These are phyloP conservation scores for Xylariaceae sp. DNA, from an alignment of 2,329 filamentous ascomycete genomes.

Conservation along the genomic window DNA sequence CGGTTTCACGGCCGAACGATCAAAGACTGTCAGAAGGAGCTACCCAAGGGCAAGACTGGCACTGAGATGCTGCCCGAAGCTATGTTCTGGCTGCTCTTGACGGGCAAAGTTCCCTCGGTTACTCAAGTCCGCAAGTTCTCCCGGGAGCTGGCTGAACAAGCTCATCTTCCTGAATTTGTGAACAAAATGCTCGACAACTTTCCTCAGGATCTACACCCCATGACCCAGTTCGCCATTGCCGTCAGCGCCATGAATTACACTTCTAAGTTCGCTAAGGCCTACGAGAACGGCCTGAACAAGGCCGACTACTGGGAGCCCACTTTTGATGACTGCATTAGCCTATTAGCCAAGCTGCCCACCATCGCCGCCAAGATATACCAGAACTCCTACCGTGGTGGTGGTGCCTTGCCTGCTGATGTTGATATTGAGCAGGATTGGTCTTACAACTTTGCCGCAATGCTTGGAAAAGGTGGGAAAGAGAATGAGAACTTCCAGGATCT, in stretches of 20 bases:
- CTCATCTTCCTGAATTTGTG: slow-evolving; percentile 81
- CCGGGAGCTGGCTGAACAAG: slow-evolving; percentile 85
- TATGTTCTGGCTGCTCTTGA: slow-evolving; percentile 99
- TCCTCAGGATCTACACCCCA: slow-evolving; percentile 89
- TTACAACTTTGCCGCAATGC: slow-evolving; percentile 97
- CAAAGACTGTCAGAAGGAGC: slow-evolving; percentile 92
- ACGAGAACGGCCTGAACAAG: slow-evolving; percentile 90
- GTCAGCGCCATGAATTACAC: slow-evolving; percentile 96
- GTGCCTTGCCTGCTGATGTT: slow-evolving; percentile 74
- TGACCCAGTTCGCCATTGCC: slow-evolving; percentile 96
- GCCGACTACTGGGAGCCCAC: slow-evolving; percentile 99
- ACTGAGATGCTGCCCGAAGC: slow-evolving; percentile 98
- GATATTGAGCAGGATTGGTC: slow-evolving; percentile 93
- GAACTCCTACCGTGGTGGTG: slow-evolving; percentile 78
- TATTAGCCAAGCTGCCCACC: slow-evolving; percentile 94
- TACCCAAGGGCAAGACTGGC: slow-evolving; percentile 89
- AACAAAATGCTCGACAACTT: slow-evolving; percentile 88
- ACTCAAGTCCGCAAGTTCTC: slow-evolving; percentile 83
- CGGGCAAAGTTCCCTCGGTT: slow-evolving; percentile 85
- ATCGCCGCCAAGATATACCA: slow-evolving; percentile 98
- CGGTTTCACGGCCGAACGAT: slow-evolving; percentile 98
- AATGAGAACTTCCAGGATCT: slow-evolving; percentile 96
- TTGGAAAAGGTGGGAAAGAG: slow-evolving; percentile 86
- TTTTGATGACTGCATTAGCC: slow-evolving; percentile 91
- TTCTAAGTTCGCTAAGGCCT: slow-evolving; percentile 90